These are phyloP conservation scores for Aureobasidium zeae DNA, from an alignment of 2,329 filamentous ascomycete genomes.

Conservation along the genomic window DNA sequence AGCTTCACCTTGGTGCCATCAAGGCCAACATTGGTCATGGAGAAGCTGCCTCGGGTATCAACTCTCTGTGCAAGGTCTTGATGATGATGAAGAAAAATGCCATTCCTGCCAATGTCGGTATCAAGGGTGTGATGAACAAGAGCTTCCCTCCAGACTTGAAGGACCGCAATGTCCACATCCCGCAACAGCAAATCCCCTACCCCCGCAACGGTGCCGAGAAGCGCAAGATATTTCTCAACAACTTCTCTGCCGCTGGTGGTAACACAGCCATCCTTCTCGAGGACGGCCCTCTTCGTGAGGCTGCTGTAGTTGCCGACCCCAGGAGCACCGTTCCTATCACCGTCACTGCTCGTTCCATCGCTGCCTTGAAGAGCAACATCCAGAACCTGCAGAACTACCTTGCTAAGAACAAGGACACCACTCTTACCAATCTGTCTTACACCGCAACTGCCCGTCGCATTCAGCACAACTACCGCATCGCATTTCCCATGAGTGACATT, in stretches of 20 bases:
- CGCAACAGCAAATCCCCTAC: slow-evolving; percentile 37
- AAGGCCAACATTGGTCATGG: slow-evolving; percentile 49
- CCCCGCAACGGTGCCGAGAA: slow-evolving; percentile 40
- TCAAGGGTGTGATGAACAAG: slow-evolving; percentile 48
- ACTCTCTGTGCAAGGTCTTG: slow-evolving; percentile 44
- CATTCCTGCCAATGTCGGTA: slow-evolving; percentile 47
- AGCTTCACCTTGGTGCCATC: slow-evolving; percentile 45
- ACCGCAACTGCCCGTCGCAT: slow-evolving; percentile 45
- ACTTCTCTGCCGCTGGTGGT: slow-evolving; percentile 45
- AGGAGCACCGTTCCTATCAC: slow-evolving; percentile 40
- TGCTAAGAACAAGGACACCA: slow-evolving; percentile 36
- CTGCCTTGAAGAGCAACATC: slow-evolving; percentile 44
- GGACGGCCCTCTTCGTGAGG: slow-evolving; percentile 38
- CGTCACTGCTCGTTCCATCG: slow-evolving; percentile 43
- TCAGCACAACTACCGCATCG: slow-evolving; percentile 45
- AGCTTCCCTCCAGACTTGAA: slow-evolving; percentile 44
- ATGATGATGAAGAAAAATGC: slow-evolving; percentile 47
- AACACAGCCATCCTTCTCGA: slow-evolving; percentile 46
- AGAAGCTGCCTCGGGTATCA: slow-evolving; percentile 47
- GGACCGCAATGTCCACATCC: slow-evolving; percentile 46
- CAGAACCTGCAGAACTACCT: slow-evolving; percentile 39
- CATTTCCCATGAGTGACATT: slow-evolving; percentile 40
- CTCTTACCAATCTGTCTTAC: slow-evolving; percentile 42
- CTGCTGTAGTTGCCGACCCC: slow-evolving; percentile 36
- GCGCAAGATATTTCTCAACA: slow-evolving; percentile 44